Base-by-base conservation (phyloP, 768 basidiomycete species). In the Myochromella boudieri region DNA sequence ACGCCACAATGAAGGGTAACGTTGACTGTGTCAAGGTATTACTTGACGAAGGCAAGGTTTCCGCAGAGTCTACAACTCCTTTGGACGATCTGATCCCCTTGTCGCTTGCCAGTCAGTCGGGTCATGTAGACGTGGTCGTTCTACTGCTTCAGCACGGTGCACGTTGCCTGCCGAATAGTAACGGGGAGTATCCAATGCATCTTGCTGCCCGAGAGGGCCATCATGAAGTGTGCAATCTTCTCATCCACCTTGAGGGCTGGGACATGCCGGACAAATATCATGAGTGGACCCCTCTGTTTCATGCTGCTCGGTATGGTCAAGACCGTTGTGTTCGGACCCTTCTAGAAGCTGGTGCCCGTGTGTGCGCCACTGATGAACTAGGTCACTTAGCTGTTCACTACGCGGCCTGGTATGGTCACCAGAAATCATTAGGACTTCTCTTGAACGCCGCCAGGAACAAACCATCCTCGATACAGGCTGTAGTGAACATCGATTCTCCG, bases 111-210 rank as follows among this genome's bases (percentile, higher is more conserved):
- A 90, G 91, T 56, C 90, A 93, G 60, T 80, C 84, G 36, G 97
- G 97, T 2, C 88, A 95, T 62, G 75, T 87, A 21, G 82, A 90
- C 28, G 87, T 97, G 27, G 91, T 87, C 6, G 65, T 81, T 1
- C 66, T 97, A 6, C 71, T 99, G 2, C 73, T 98, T 11, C 69
- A 83, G 53, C 77, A 84, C 44, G 91, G 90, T 11, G 92, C 91
- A 3, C 75, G 77, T 38, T 86, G 87, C 51, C 54, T 89, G 14
- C 81, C 95, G 1, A 97, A 97, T 59, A 91, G 82, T 46, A 97
- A 93, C 51, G 97, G 97, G n/a, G 88, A 97, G 64, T 97, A 90
- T 60, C 94, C 97, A 0, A 90, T 95, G 57, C 97, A 99, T 68
- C 80, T 98, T 18, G 95, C 97, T 18, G 94, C 95, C 6, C 81